phyloP scores from a whole-genome alignment of 176 grass and related monocot species.

The Triticum aestivum region DNA sequence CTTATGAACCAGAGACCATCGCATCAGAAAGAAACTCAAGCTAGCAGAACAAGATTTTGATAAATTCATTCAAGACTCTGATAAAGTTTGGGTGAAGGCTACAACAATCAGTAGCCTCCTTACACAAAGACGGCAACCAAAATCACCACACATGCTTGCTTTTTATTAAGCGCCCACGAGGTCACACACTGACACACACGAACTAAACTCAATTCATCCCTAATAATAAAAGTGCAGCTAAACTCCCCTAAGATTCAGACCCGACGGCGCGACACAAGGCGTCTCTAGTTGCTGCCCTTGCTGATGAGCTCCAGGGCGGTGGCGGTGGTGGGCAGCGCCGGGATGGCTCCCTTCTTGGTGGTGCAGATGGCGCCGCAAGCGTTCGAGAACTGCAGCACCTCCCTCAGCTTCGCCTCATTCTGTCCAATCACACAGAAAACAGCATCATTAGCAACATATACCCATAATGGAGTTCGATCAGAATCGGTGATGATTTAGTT shows the following conservation, averaged over 20 bases:
- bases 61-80: background rate
- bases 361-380: slow-evolving; percentile 87
- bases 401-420: slow-evolving; percentile 83
- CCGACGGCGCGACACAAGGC: background rate
- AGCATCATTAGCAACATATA: background rate
- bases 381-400: slow-evolving; percentile 73
- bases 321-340: slow-evolving; percentile 62
- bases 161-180: slow-evolving; percentile 23
- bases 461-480: background rate
- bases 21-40: too few species aligned
- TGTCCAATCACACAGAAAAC: background rate
- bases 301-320: slow-evolving; percentile 42
- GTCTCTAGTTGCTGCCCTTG: slow-evolving; percentile 45
- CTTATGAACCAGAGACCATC: too few species aligned
- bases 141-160: background rate
- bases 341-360: slow-evolving; percentile 87
- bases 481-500: background rate
- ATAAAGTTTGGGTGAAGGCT: background rate
- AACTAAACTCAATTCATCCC: background rate
- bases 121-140: background rate
- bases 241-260: background rate
- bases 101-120: background rate
- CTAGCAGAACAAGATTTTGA: too few species aligned
- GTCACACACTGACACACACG: background rate
- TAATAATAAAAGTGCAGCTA: background rate